Evolutionary conservation across 169 alveolate species (phyloP).

Genomic region (Miamiensis avidus): DNA sequence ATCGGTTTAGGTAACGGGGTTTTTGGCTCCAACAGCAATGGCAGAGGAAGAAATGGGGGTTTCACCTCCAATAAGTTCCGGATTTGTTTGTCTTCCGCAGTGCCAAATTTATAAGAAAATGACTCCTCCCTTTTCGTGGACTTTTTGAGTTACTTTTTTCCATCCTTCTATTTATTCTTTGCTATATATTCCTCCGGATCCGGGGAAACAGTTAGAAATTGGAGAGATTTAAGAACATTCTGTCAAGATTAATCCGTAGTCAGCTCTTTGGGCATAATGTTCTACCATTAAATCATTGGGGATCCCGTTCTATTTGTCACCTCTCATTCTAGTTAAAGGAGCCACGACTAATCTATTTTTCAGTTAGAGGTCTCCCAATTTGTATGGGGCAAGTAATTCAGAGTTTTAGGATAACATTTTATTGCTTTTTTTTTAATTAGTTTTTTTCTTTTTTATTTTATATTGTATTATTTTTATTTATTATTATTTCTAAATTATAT

Average conservation of each 20-base stretch:
- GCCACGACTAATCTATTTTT: slow-evolving; percentile 41
- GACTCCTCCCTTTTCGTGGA: slow-evolving; percentile 42
- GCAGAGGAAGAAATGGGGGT: slow-evolving; percentile 36
- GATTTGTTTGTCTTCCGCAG: slow-evolving; percentile 38
- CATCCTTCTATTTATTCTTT: slow-evolving; percentile 49
- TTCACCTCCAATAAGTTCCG: slow-evolving; percentile 25
- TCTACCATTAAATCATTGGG: slow-evolving; percentile 40
- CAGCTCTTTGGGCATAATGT: slow-evolving; percentile 39
- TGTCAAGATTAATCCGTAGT: slow-evolving; percentile 35
- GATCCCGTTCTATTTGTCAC: slow-evolving; percentile 8
- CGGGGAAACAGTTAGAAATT: slow-evolving; percentile 37
- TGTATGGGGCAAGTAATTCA: slow-evolving; percentile 6
- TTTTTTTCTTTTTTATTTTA: no score
- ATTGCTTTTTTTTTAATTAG: background rate
- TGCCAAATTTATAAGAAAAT: slow-evolving; percentile 36
- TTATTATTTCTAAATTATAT: no score
- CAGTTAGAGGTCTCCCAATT: slow-evolving; percentile 23
- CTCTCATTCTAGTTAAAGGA: slow-evolving; percentile 36
- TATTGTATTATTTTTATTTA: no score
- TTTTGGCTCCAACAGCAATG: slow-evolving; percentile 16
- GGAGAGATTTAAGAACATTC: slow-evolving; percentile 42
- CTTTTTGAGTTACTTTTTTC: slow-evolving; percentile 52
- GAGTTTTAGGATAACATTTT: background rate
- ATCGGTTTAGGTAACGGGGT: background rate
- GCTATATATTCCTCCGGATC: slow-evolving; percentile 32